These are phyloP conservation scores for Pyrenophora teres DNA, from an alignment of 2,329 filamentous ascomycete genomes.

Conservation along the genomic window DNA sequence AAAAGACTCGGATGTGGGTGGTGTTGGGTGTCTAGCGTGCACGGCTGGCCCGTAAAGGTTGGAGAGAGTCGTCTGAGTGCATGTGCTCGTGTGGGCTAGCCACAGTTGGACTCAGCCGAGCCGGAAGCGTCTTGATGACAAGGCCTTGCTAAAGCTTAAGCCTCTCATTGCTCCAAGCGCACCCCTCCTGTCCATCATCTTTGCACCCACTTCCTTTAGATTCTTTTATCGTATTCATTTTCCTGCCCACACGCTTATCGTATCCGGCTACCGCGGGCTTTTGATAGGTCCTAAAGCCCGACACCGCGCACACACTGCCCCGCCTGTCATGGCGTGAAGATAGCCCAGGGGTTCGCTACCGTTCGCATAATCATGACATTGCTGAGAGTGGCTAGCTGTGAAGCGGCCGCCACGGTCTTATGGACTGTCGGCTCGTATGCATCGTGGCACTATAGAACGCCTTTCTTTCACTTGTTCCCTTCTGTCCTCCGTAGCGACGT, in stretches of 20 bases:
- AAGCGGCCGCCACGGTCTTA: slow-evolving; percentile 18
- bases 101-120: slow-evolving; percentile 10
- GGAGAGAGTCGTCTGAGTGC: slow-evolving; percentile 8
- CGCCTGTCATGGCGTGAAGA: slow-evolving; percentile 16
- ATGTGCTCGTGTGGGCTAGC: slow-evolving; percentile 12
- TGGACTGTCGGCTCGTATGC: slow-evolving; percentile 17
- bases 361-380: slow-evolving; percentile 11
- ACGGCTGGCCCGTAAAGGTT: slow-evolving; percentile 9
- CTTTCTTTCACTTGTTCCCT: slow-evolving; percentile 21
- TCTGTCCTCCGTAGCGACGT: slow-evolving; percentile 16
- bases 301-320: slow-evolving; percentile 17
- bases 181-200: slow-evolving; percentile 22
- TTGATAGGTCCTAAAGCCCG: slow-evolving; percentile 16
- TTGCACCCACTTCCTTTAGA: slow-evolving; percentile 16
- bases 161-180: slow-evolving; percentile 15
- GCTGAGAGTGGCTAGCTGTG: slow-evolving; percentile 23
- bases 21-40: slow-evolving; percentile 3
- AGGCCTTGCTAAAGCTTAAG: slow-evolving; percentile 9
- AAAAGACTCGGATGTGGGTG: neutral
- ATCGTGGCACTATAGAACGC: slow-evolving; percentile 11
- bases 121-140: slow-evolving; percentile 19
- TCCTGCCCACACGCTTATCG: slow-evolving; percentile 22
- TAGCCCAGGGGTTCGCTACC: slow-evolving; percentile 19
- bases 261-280: slow-evolving; percentile 5
- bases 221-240: slow-evolving; percentile 19